Base-by-base conservation (phyloP, 345 rosid genomes). In the Gossypium sturtianum region DNA sequence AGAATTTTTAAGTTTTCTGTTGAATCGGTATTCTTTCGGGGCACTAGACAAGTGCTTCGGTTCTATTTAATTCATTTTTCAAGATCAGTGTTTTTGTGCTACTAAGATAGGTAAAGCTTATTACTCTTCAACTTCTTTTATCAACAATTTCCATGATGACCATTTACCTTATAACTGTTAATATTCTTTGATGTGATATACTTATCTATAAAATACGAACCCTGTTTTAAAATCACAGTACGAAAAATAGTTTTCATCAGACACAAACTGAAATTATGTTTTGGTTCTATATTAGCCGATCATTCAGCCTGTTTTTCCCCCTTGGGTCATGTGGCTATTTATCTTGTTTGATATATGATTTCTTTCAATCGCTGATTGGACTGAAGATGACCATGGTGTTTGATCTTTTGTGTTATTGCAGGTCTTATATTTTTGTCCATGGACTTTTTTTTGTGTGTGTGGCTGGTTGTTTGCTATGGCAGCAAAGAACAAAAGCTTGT, bases 1-100 rank as follows among this genome's bases (percentile, higher is more conserved):
- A 95, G 89, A 82, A 90, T 71, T 77, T 89, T 68, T 83, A 79
- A 84, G 77, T 78, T 78, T 75, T 57, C 67, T 65, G 53, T 69
- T 71, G 71, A 53, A 64, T 63, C 23, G 19, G 51, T 52, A 27
- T 74, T 76, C 56, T 64, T 77, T 54, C 44, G 52, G 58, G 71
- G 73, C 61, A 27, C 59, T 20, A 48, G 56, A 58, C 73, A 57
- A 70, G 56, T 80, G 54, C 76, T 71, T 72, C 69, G 60, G 71
- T 68, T 77, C 71, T 43, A 66, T 61, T 53, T 23, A 16, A 52
- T 70, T 73, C 59, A 48, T 67, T 70, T 63, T 54, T 34, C 75
- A 38, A 56, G 62, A 66, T 54, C 34, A 64, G 52, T 25, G 16
- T 65, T 54, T 73, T 34, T 60, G 76, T 54, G 47, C 29, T 10